phyloP scores from a whole-genome alignment of 495 filamentous ascomycete genomes.

The Hypoxylon trugodes region DNA sequence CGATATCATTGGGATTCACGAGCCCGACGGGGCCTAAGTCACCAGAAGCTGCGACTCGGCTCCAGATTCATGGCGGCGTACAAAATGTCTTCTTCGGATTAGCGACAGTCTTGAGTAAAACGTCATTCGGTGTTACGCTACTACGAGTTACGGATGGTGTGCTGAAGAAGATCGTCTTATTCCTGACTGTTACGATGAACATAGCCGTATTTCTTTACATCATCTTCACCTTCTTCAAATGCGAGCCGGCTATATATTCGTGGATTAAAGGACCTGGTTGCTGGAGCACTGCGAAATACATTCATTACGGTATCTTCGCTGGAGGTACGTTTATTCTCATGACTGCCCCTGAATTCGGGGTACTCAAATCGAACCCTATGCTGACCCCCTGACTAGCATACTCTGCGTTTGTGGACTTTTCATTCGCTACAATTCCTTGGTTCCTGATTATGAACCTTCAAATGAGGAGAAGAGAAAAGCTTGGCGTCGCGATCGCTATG shows the following conservation, averaged over 20 bases:
- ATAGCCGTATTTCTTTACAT: slow-evolving; percentile 48
- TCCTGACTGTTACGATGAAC: slow-evolving; percentile 49
- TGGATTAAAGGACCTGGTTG: slow-evolving; percentile 48
- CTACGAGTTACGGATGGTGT: slow-evolving; percentile 45
- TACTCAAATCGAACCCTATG: neutral
- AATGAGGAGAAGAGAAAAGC: slow-evolving; percentile 46
- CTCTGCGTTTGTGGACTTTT: slow-evolving; percentile 49
- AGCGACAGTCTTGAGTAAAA: slow-evolving; percentile 43
- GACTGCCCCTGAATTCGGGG: neutral
- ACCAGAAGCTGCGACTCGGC: slow-evolving; percentile 8
- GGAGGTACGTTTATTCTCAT: slow-evolving; percentile 36
- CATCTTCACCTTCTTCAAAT: slow-evolving; percentile 51
- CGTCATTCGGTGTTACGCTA: slow-evolving; percentile 48
- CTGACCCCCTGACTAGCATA: slow-evolving; percentile 33
- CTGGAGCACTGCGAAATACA: slow-evolving; percentile 43
- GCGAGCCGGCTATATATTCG: slow-evolving; percentile 46
- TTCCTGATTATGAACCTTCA: slow-evolving; percentile 47
- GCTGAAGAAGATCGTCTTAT: slow-evolving; percentile 42
- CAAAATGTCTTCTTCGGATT: slow-evolving; percentile 39
- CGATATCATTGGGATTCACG: slow-evolving; percentile 33
- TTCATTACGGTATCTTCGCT: slow-evolving; percentile 42
- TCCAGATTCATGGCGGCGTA: slow-evolving; percentile 38
- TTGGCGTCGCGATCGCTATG: slow-evolving; percentile 51
- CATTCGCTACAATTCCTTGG: slow-evolving; percentile 47
- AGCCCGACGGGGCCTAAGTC: slow-evolving; percentile 17